Conservation (phyloP, 2,329 filamentous ascomycete species). For the Ophiocordyceps camponoti-saundersi region DNA sequence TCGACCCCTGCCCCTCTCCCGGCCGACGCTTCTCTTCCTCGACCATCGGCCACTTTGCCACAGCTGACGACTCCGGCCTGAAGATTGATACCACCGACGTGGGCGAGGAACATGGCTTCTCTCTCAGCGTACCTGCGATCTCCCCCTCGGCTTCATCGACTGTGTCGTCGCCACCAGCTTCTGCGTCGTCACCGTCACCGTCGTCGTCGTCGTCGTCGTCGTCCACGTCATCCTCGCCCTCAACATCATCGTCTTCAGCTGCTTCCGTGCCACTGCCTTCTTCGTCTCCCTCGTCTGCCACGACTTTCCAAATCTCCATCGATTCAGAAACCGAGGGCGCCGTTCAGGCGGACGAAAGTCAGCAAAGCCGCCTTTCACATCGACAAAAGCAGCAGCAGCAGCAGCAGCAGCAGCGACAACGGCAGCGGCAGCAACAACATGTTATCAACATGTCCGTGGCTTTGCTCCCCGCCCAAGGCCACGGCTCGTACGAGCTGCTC, state of each 20-base stretch:
- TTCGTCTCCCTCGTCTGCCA: not conserved
- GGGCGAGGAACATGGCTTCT: not conserved
- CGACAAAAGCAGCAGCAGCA: not conserved
- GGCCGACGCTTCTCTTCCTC: not conserved
- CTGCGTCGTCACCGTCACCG: not conserved
- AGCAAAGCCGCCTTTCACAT: not conserved
- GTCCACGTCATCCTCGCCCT: not conserved
- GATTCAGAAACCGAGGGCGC: not conserved
- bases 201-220: not conserved
- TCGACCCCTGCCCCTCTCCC: not conserved
- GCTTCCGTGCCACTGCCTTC: not conserved
- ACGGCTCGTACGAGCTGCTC: conserved; percentile 24
- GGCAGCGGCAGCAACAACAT: not conserved
- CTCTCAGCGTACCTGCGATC: not conserved
- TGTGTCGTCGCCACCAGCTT: not conserved
- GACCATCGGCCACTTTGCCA: not conserved
- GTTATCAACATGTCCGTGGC: conserved; percentile 11
- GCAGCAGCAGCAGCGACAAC: not conserved
- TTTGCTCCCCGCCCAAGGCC: conserved; percentile 12
- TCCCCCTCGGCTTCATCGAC: not conserved
- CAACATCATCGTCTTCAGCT: not conserved
- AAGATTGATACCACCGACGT: not conserved
- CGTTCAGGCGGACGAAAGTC: too few species aligned
- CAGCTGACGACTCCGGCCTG: not conserved
- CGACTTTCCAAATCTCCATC: not conserved